Evolutionary conservation across 768 basidiomycete genomes (phyloP), one percentile per base, ranked within the genome.

Genomic region (Naematelia aurantialba): DNA sequence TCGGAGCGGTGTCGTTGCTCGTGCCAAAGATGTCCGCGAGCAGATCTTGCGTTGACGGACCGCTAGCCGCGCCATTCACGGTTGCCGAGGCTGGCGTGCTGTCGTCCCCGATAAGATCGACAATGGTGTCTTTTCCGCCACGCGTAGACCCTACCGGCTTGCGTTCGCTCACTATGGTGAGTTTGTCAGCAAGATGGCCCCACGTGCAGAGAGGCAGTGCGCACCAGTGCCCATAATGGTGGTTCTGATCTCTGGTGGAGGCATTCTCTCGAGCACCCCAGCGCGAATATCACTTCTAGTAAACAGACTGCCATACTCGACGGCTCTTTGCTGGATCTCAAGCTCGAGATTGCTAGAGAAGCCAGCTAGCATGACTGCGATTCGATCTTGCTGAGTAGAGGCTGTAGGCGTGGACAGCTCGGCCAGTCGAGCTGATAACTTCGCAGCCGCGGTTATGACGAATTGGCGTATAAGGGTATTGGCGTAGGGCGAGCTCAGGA

Each of bases 181-280:
- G 59, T 24, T 45, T 8, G 26, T 45, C 34, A 5, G 24, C n/a
- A 22, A 44, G 3, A 30, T 29, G 52, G 5, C 52, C 14, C n/a
- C n/a, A n/a, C n/a, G n/a, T n/a, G n/a, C n/a, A n/a, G n/a, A n/a
- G n/a, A n/a, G n/a, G n/a, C n/a, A n/a, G n/a, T n/a, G n/a, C 76
- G 63, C 66, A 93, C 91, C 89, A 60, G 88, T 83, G 47, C 91
- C 96, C 82, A 94, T 88, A 1, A 98, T 89, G 1, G 94, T 97
- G n/a, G 89, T 87, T 79, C 93, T 96, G 64, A 98, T 79, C 76
- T 99, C 96, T 1, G 96, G 96, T 4, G 91, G 89, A n/a, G 96
- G 96, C 96, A 99, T 99, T 56, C 91, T 84, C 79, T 99, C 96
- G 60, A 98, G 77, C 1, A 99, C 91, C 34, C 94, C 96, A 26